These are phyloP conservation scores for Lactifluus piperatus DNA, from an alignment of 768 basidiomycete genomes.

Conservation along the genomic window DNA sequence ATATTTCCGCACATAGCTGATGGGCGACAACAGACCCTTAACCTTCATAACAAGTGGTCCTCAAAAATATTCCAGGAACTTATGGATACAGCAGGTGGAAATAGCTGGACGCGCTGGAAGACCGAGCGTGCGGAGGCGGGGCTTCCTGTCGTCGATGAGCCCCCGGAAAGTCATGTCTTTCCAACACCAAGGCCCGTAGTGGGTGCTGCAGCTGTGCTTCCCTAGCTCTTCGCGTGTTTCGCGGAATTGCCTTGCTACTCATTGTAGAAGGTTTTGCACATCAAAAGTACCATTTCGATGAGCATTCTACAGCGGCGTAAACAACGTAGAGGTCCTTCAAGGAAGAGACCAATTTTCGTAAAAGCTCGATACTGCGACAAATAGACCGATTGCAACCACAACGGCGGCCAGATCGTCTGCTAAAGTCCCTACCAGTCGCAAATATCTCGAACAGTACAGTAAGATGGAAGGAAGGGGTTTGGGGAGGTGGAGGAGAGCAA, in stretches of 20 bases:
- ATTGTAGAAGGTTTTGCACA: neutral
- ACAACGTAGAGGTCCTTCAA: slow-evolving; percentile 1
- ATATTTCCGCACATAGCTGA: slow-evolving; percentile 32
- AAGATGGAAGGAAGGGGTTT: slow-evolving; percentile 55
- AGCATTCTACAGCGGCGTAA: neutral
- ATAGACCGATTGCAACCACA: slow-evolving; percentile 63
- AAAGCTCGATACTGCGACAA: slow-evolving; percentile 28
- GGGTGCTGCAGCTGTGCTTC: slow-evolving; percentile 22
- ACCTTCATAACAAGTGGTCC: slow-evolving; percentile 63
- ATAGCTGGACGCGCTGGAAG: slow-evolving; percentile 51
- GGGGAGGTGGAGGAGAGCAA: slow-evolving; percentile 60
- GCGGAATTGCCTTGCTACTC: neutral
- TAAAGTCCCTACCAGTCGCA: slow-evolving; percentile 57
- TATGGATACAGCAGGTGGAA: slow-evolving; percentile 57
- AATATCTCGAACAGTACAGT: slow-evolving; percentile 53
- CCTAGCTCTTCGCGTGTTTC: neutral
- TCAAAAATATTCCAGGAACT: slow-evolving; percentile 58
- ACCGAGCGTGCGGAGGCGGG: slow-evolving; percentile 38
- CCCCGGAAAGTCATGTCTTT: slow-evolving; percentile 6
- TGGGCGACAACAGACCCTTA: slow-evolving; percentile 39
- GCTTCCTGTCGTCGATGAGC: slow-evolving; percentile 33
- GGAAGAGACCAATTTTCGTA: slow-evolving; percentile 2
- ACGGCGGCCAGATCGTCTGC: slow-evolving; percentile 64
- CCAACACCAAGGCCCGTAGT: neutral
- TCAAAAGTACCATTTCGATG: neutral